Base-by-base conservation (phyloP, 441 rosid species). In the Biscutella laevigata region DNA sequence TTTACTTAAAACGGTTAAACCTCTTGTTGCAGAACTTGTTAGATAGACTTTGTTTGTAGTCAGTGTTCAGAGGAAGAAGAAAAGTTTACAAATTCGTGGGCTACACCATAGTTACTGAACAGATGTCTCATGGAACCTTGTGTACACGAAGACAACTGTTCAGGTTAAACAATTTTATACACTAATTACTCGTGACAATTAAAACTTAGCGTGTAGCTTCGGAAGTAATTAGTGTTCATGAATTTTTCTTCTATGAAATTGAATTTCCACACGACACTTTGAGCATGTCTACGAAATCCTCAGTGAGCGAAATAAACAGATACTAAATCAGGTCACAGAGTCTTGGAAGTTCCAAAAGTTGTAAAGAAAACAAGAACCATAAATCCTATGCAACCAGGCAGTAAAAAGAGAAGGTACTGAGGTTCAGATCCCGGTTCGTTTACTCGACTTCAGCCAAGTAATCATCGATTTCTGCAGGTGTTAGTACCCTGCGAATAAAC, bases 401-500 rank as follows among this genome's bases (percentile, higher is more conserved):
- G 4, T n/a, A n/a, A n/a, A n/a, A n/a, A 8, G 13, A 32, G 44
- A 46, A 4, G 13, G 19, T 20, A 12, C 0, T 25, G 32, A 40
- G 33, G 48, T 15, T 25, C 20, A 26, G 10, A 22, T 46, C 32
- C 11, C 0, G 24, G 48, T 17, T 22, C 4, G 54, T 15, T 53
- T 74, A 81, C 54, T 88, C 92, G 47, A 85, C 91, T 70, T 85
- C 94, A 24, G 73, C 84, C 77, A 88, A 75, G 71, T 79, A 83
- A 65, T 83, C 70, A n/a, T 66, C 65, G 32, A 66, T 66, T 39
- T 66, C 70, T 42, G 70, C 64, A 4, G 96, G 79, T 4, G 88
- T 84, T 27, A 84, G 69, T 19, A 87, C 90, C 73, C 96, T 87
- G 82, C 71, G 59, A 13, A 42, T 16, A 45, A n/a, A 25, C 44